Evolutionary conservation across 164 flowering plant species (phyloP), one percentile per base, ranked within the genome.

Genomic region (Vitis cinerea): DNA sequence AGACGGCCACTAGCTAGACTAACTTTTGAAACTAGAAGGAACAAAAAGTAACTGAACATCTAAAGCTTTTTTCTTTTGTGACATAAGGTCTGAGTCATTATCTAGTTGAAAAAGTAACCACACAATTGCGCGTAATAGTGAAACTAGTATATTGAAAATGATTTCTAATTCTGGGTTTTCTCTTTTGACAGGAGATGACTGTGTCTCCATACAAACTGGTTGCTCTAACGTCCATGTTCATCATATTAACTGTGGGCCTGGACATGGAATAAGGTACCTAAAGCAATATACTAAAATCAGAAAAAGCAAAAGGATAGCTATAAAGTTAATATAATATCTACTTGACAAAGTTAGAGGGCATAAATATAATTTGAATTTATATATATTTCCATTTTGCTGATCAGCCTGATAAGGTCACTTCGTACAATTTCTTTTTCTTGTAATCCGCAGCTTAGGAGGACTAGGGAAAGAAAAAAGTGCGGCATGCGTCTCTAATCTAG

Each of bases 131-230:
- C 15, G 23, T 11, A 2, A 3, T 63, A 17, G 11, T 44, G 4
- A 48, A 10, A 3, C 65, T n/a, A 14, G 10, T 48, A 31, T 13
- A 9, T 15, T 53, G 48, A 27, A 0, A 3, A 29, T 8, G 8
- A 52, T 65, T 66, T 30, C 10, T 48, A 1, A 44, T 58, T 17
- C 44, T 47, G 31, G 58, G n/a, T 49, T 27, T 58, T 30, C 10
- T 64, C 9, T 48, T 63, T 19, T 51, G 10, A 63, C 84, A 93
- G 98, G 97, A 53, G 98, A 94, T 86, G 98, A 94, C 75, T 94
- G 98, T 83, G 83, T 94, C 29, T 94, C 98, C 48, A 90, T 94
- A 65, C 93, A 89, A 74, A 92, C 91, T 2, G 98, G 96, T 2
- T 87, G 94, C 76, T 82, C 90, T 17, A 83, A 86, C 63, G 65